Evolutionary conservation across 1,284 basidiomycete genomes (phyloP).

Genomic region (Lignosus rhinocerotis): DNA sequence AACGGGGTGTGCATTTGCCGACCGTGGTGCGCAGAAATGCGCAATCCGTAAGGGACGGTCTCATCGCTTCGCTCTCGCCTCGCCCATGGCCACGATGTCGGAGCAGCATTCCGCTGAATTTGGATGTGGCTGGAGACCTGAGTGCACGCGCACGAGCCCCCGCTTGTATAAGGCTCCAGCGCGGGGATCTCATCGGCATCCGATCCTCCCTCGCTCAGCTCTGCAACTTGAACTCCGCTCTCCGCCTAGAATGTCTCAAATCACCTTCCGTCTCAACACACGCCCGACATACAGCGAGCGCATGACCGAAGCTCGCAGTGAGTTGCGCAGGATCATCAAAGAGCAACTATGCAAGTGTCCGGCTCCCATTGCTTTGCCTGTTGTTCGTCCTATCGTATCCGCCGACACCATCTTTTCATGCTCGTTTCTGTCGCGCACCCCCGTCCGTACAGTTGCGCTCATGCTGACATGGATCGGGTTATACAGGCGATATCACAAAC

Average conservation of each 20-base stretch:
- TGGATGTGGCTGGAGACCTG: neutral
- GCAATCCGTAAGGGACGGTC: slow-evolving; percentile 11
- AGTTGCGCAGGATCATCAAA: slow-evolving; percentile 33
- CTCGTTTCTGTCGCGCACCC: neutral
- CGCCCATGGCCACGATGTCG: slow-evolving; percentile 19
- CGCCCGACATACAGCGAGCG: slow-evolving; percentile 34
- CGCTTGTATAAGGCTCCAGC: slow-evolving; percentile 18
- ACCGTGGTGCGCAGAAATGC: slow-evolving; percentile 13
- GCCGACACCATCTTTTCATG: neutral
- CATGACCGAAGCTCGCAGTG: slow-evolving; percentile 34
- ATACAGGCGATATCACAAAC: slow-evolving; percentile 30
- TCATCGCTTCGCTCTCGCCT: slow-evolving; percentile 22
- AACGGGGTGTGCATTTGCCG: slow-evolving; percentile 16
- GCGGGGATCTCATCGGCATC: slow-evolving; percentile 18
- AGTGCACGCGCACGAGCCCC: slow-evolving; percentile 8
- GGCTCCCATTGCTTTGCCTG: no score
- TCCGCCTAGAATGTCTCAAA: slow-evolving; percentile 18
- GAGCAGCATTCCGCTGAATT: slow-evolving; percentile 5
- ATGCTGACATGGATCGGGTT: neutral
- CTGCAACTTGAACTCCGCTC: slow-evolving; percentile 19
- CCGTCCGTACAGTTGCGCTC: neutral
- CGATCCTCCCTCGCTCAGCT: slow-evolving; percentile 8
- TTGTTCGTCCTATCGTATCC: no score
- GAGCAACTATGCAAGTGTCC: slow-evolving; percentile 29
- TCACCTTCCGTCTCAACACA: slow-evolving; percentile 27